Evolutionary conservation across 768 basidiomycete species (phyloP).

Genomic region (Lanmaoa pseudosensibilis): DNA sequence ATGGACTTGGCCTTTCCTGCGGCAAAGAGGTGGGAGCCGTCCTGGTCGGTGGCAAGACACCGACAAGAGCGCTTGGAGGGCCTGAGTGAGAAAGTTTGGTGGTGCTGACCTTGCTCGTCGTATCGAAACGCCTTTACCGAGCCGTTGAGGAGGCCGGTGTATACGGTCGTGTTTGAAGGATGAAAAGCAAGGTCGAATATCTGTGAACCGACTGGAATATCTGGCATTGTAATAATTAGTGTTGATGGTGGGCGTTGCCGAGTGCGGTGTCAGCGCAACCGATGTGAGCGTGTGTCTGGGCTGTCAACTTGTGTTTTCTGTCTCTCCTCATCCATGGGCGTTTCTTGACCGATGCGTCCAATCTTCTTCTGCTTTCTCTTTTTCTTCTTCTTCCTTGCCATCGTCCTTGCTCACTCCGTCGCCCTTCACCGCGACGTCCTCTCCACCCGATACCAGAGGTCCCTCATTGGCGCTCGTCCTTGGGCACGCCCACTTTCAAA

Average conservation of each 20-base stretch:
- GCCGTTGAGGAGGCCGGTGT: conserved; percentile 78
- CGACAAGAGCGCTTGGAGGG: conserved; percentile 87
- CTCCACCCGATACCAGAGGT: conserved; percentile 15
- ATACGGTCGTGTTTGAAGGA: conserved; percentile 68
- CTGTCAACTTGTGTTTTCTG: neutral
- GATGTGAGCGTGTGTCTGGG: neutral
- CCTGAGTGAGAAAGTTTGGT: conserved; percentile 57
- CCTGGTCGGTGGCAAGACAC: conserved; percentile 62
- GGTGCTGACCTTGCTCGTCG: conserved; percentile 63
- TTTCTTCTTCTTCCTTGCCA: conserved; percentile 27
- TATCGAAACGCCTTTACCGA: conserved; percentile 81
- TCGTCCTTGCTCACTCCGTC: conserved; percentile 35
- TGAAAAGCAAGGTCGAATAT: conserved; percentile 92
- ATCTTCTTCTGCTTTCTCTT: conserved; percentile 24
- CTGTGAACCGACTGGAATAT: conserved; percentile 73
- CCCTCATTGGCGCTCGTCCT: conserved; percentile 25
- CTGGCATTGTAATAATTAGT: conserved; percentile 43
- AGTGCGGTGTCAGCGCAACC: neutral
- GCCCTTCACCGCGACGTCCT: conserved; percentile 34
- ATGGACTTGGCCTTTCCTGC: conserved; percentile 82
- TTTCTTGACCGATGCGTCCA: conserved; percentile 37
- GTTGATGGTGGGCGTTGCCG: neutral
- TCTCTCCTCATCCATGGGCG: conserved; percentile 26
- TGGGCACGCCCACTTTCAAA: conserved; percentile 9
- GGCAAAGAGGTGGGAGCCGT: conserved; percentile 70